Base-by-base conservation (phyloP, 768 basidiomycete genomes). In the Russula sp. region DNA sequence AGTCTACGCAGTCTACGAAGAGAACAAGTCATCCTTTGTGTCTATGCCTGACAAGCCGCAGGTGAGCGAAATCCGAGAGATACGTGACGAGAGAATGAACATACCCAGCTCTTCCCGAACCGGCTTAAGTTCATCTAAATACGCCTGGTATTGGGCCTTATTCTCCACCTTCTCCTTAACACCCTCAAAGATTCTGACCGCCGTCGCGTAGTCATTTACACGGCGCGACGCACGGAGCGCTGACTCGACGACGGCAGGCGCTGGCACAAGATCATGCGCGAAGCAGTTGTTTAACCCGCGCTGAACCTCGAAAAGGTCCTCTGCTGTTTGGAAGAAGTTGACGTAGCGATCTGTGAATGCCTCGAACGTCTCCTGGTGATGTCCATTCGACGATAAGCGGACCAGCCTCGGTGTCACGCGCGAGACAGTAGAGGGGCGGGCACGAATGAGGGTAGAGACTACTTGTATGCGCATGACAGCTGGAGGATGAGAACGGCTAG, bases 261-360 rank as follows among this genome's bases (percentile, higher is more conserved):
- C 84, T 5, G 94, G 94, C 16, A 97, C 94, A 67, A 97, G 85
- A 76, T 99, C 97, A 76, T 98, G 96, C 2, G 97, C 92, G 75
- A 99, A 99, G 80, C 95, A 98, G 83, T 99, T 99, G 83, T 99
- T 98, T 72, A 99, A 81, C 44, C 97, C 97, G 57, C 97, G 92
- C 79, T 99, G 96, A 68, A 99, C 90, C 81, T 99, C 97, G 74
- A 99, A 99, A 63, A 98, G 84, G 79, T 99, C 97, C 73, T 94
- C 87, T 55, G 93, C 94, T 61, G 85, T 82, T 73, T 90, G 78
- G 84, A 99, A 99, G 79, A 99, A 99, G 69, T 81, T 81, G 73
- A 94, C 88, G 78, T 98, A 98, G 74, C 96, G 92, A 66, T 87
- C 84, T 72, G 91, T 92, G 82, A 98, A 98, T 51, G 89, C 84